Evolutionary conservation across 2,329 filamentous ascomycete genomes (phyloP).

Genomic region (Fusarium pseudoanthophilum): DNA sequence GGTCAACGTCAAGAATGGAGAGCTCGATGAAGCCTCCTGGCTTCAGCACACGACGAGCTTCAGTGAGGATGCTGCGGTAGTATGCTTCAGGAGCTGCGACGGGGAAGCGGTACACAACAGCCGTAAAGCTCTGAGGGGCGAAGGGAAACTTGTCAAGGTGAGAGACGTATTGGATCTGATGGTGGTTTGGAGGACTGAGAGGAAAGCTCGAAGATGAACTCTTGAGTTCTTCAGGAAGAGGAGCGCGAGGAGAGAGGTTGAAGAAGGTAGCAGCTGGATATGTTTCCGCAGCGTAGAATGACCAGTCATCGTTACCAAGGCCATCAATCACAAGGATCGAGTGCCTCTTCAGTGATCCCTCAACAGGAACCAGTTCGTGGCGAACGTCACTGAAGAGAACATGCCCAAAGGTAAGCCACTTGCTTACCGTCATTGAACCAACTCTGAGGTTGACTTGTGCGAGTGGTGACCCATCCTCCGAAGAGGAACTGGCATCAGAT

Average conservation of each 20-base stretch:
- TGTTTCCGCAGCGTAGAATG: conserved; percentile 84
- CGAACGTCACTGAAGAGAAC: conserved; percentile 84
- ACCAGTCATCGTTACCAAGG: conserved; percentile 89
- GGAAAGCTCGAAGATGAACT: conserved; percentile 60
- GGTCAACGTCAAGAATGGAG: conserved; percentile 80
- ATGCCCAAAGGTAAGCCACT: conserved; percentile 87
- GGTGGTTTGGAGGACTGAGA: conserved; percentile 74
- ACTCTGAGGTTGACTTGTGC: conserved; percentile 81
- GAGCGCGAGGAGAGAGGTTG: conserved; percentile 73
- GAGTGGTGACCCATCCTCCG: conserved; percentile 69
- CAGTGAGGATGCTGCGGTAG: conserved; percentile 76
- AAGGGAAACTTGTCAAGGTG: conserved; percentile 78
- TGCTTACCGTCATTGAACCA: conserved; percentile 85
- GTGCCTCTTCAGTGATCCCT: conserved; percentile 56
- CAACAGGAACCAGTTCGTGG: conserved; percentile 69
- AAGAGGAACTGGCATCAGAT: conserved; percentile 60
- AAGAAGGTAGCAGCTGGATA: conserved; percentile 81
- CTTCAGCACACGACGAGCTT: conserved; percentile 80
- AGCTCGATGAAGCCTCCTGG: conserved; percentile 84
- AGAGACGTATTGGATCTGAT: conserved; percentile 75
- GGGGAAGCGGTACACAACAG: conserved; percentile 82
- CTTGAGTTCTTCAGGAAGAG: conserved; percentile 58
- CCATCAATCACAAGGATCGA: conserved; percentile 83
- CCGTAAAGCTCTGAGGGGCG: conserved; percentile 77
- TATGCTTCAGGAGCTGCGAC: conserved; percentile 73